Percentiles rank a stretch among this genome's conserved stretches.
phyloP scores from a whole-genome alignment of 345 rosid genomes.

The Melastoma malabathricum region DNA sequence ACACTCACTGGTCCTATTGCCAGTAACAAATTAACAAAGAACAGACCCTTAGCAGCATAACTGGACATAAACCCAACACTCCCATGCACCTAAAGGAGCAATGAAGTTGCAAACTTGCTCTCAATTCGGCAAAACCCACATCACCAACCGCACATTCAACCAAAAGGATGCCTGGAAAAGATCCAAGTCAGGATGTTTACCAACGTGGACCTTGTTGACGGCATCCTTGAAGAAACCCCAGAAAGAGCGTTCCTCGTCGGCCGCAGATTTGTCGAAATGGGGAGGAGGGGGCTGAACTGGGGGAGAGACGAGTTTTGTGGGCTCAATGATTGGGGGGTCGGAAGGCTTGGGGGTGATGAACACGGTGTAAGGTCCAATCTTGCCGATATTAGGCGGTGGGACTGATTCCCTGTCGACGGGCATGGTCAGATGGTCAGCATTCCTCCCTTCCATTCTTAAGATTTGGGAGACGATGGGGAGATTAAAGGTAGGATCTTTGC shows the following conservation, averaged over 20 bases:
- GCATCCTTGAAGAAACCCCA: conserved; percentile 60
- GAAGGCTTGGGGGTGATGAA: conserved; percentile 84
- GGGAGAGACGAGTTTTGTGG: conserved; percentile 24
- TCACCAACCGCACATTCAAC: background rate
- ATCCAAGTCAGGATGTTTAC: conserved; percentile 16
- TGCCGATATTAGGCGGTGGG: conserved; percentile 74
- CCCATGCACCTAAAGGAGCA: background rate
- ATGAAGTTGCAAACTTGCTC: background rate
- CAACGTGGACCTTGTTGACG: conserved; percentile 55
- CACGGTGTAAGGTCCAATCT: conserved; percentile 94
- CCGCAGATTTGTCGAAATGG: conserved; percentile 34
- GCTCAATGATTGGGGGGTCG: conserved; percentile 40
- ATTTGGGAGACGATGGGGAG: no score
- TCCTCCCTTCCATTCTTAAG: no score
- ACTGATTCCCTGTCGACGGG: no score
- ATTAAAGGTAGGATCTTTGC: no score
- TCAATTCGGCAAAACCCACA: background rate
- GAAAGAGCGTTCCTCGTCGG: conserved; percentile 27
- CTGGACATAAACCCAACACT: no score
- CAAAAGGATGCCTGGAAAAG: background rate
- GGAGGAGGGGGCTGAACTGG: conserved; percentile 55
- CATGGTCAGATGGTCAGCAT: no score
- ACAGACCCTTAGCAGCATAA: no score
- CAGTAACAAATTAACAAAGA: no score
- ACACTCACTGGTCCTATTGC: background rate